Conservation (phyloP, 768 basidiomycete species). For the Xanthoconium purpureum region DNA sequence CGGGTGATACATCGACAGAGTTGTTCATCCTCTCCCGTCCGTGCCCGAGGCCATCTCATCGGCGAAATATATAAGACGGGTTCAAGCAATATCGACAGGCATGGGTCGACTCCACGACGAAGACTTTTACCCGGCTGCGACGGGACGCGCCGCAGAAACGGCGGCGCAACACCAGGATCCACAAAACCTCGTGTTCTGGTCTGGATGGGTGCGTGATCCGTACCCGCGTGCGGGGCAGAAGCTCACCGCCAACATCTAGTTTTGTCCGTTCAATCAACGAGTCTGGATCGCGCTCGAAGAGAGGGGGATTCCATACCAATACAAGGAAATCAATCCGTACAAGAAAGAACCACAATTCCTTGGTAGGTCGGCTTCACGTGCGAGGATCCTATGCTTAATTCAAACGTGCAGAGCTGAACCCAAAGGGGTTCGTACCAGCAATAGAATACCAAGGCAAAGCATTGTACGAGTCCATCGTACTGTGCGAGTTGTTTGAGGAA, state of each 20-base stretch:
- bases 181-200: constrained; percentile 57
- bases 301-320: constrained; percentile 62
- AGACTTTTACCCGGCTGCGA: constrained; percentile 57
- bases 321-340: constrained; percentile 67
- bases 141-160: constrained; percentile 49
- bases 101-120: constrained; percentile 46
- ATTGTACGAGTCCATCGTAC: constrained; percentile 61
- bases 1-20: too few relatives aligned
- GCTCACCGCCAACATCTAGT: constrained; percentile 25
- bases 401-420: constrained; percentile 45
- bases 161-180: constrained; percentile 51
- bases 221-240: background rate
- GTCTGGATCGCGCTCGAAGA: constrained; percentile 69
- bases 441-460: constrained; percentile 50
- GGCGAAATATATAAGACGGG: too few relatives aligned
- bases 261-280: constrained; percentile 60
- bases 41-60: too few relatives aligned
- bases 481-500: constrained; percentile 69
- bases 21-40: too few relatives aligned
- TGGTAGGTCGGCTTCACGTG: constrained; percentile 30
- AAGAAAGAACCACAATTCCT: constrained; percentile 61
- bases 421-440: constrained; percentile 66
- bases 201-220: constrained; percentile 48
- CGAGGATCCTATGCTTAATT: background rate
- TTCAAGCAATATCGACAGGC: background rate